Evolutionary conservation across 2,329 filamentous ascomycete genomes (phyloP), one percentile per base, ranked within the genome.

Genomic region (Sporothrix sp.): DNA sequence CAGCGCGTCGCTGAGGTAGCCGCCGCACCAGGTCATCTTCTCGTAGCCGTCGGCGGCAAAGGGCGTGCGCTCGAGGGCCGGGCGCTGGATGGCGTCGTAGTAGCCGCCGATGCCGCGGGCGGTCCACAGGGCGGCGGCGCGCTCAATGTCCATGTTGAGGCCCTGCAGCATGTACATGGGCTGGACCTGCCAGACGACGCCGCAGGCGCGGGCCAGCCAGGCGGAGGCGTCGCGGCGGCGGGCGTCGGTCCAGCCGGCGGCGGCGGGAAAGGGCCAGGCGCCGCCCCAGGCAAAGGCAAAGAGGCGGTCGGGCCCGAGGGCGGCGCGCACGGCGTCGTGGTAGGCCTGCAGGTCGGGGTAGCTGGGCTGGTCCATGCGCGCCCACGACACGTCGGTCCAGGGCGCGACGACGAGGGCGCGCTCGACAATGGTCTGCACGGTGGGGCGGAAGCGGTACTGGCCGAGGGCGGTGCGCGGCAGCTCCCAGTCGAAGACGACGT

Each of bases 151-250:
- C 48, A 63, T 55, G 50, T 67, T 66, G 16, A 67, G 52, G 0
- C 67, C 67, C 37, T 65, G 62, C 11, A 67, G 46, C 21, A 58
- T 58, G 63, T 65, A 68, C 48, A 69, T 67, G 2, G 66, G 67
- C 61, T 70, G 66, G 1, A 69, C 65, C 51, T 70, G 67, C 67
- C 66, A 70, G 4, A 65, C 63, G 7, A 69, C 57, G 8, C 65
- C 63, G 54, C 66, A 58, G 55, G 66, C 65, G 50, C 25, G 25
- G 10, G 66, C 64, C 49, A 68, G 44, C 43, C 67, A 64, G 23
- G 13, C 8, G 20, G 45, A 52, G 3, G 43, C 50, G 18, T 48
- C 20, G n/a, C 20, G 16, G 37, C 32, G 37, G 3, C 38, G 38
- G 21, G 48, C 50, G 2, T 30, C 46, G 20, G 46, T 40, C 46